A percentile compares a stretch with the other conserved stretches of the same genome.
phyloP scores from a whole-genome alignment of 768 basidiomycete genomes.

The Xerocomus spinulosus region DNA sequence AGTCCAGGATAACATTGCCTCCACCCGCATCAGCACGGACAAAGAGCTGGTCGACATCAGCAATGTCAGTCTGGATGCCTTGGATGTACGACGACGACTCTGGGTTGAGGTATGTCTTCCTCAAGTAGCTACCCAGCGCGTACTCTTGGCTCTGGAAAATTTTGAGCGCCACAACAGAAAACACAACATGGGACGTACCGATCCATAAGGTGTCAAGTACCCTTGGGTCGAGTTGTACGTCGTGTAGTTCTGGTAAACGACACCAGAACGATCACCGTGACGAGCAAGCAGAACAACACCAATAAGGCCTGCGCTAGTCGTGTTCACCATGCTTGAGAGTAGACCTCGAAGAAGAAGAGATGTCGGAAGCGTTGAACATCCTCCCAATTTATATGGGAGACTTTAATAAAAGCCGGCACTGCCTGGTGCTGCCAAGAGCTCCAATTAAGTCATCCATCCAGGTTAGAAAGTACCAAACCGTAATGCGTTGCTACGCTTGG shows the following conservation, averaged over 20 bases:
- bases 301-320: slow-evolving; percentile 38
- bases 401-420: background rate
- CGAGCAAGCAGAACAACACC: slow-evolving; percentile 72
- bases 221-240: slow-evolving; percentile 60
- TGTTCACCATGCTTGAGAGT: slow-evolving; percentile 19
- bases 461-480: background rate
- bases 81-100: slow-evolving; percentile 62
- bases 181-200: slow-evolving; percentile 38
- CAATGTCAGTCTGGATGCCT: slow-evolving; percentile 60
- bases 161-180: background rate
- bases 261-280: slow-evolving; percentile 63
- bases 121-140: slow-evolving; percentile 54
- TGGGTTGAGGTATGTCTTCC: slow-evolving; percentile 59
- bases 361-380: background rate
- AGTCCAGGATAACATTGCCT: slow-evolving; percentile 78
- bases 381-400: background rate
- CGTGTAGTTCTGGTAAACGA: slow-evolving; percentile 66
- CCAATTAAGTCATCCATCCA: background rate
- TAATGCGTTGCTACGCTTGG: background rate
- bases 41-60: slow-evolving; percentile 63
- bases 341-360: background rate
- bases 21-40: slow-evolving; percentile 77
- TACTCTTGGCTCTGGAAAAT: slow-evolving; percentile 44
- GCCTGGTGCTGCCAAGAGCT: background rate
- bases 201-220: slow-evolving; percentile 68